Evolutionary conservation across 2,329 filamentous ascomycete genomes (phyloP).

Genomic region (Fusarium sp.): DNA sequence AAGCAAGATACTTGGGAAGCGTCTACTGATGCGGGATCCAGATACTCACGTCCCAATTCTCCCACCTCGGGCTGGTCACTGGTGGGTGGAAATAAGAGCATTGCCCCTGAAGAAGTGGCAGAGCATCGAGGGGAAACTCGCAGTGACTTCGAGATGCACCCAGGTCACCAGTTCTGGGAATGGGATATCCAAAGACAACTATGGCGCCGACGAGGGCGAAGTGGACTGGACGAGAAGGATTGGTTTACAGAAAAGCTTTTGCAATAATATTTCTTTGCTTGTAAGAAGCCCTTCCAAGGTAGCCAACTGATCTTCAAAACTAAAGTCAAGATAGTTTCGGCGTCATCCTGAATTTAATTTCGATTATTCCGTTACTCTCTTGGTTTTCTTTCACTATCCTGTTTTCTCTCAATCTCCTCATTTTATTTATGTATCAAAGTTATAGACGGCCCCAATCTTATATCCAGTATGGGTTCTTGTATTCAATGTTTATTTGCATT

Average conservation of each 20-base stretch:
- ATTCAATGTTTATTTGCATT: background rate
- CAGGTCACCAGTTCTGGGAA: conserved; percentile 21
- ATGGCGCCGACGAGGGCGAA: conserved; percentile 17
- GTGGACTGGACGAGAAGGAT: conserved; percentile 15
- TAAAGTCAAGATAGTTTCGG: background rate
- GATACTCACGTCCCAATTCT: background rate
- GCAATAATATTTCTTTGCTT: conserved; percentile 8
- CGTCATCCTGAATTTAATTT: background rate
- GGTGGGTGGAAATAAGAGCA: background rate
- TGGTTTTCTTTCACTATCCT: background rate
- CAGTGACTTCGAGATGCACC: conserved; percentile 22
- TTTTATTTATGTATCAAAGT: background rate
- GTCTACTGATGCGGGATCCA: background rate
- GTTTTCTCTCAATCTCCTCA: too few species aligned
- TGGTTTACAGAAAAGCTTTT: conserved; percentile 20
- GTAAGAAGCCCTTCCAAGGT: conserved; percentile 2
- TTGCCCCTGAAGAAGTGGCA: background rate
- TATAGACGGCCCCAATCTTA: background rate
- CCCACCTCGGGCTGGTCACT: conserved; percentile 6
- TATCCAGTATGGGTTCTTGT: background rate
- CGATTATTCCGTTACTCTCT: background rate
- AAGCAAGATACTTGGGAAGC: background rate
- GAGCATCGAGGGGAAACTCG: background rate
- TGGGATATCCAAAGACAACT: conserved; percentile 27
- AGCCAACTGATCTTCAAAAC: background rate